Percentiles rank a stretch among this genome's conserved stretches.
Evolutionary conservation across 257 asterid species (phyloP).

Genomic region (Solanum habrochaites): DNA sequence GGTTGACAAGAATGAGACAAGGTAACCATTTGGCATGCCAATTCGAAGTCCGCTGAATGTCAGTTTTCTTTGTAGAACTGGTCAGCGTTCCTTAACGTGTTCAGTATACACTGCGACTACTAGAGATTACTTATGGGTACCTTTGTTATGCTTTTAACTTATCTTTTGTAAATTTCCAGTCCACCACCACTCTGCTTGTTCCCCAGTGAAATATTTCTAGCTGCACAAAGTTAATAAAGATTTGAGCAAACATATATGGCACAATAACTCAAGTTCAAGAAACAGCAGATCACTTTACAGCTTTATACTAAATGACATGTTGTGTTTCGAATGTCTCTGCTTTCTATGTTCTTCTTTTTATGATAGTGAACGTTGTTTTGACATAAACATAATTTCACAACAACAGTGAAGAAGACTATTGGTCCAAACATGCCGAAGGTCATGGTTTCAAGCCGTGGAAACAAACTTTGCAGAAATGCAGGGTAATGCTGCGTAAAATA

Average conservation of each 20-base stretch:
- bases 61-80: neutral
- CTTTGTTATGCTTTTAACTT: neutral
- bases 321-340: neutral
- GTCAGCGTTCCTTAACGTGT: neutral
- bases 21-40: neutral
- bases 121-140: neutral
- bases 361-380: neutral
- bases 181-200: neutral
- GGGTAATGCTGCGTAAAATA: neutral
- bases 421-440: neutral
- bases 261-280: neutral
- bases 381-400: neutral
- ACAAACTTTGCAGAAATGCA: too few relatives aligned
- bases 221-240: neutral
- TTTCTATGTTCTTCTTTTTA: neutral
- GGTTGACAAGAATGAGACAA: neutral
- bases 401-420: neutral
- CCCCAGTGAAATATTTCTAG: neutral
- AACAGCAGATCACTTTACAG: neutral
- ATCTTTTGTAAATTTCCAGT: neutral
- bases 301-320: neutral
- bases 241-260: neutral
- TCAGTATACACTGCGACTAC: neutral
- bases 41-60: neutral
- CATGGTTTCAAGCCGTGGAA: neutral